Evolutionary conservation across 371 early-diverging fungal species (phyloP).

Genomic region (Mortierella sp.): DNA sequence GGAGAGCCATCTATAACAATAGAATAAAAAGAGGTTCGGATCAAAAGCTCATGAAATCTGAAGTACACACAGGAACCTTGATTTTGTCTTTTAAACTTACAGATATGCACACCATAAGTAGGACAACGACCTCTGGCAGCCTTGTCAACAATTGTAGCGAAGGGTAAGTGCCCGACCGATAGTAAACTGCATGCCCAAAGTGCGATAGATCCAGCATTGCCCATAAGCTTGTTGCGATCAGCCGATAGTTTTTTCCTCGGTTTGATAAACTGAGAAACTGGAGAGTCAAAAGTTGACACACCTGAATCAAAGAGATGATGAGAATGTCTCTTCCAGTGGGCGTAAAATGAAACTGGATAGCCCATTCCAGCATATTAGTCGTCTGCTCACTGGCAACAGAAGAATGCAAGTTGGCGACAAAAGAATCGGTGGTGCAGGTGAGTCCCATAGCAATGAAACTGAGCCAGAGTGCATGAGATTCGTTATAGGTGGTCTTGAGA

Average conservation of each 20-base stretch:
- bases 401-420: conserved; percentile 44
- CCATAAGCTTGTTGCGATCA: conserved; percentile 56
- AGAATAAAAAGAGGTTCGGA: conserved; percentile 7
- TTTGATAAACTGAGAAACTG: conserved; percentile 43
- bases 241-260: conserved; percentile 40
- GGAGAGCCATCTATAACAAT: conserved; percentile 35
- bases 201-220: conserved; percentile 52
- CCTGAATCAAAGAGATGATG: conserved; percentile 51
- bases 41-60: not conserved
- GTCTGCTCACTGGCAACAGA: conserved; percentile 40
- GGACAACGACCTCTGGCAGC: conserved; percentile 56
- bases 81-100: conserved; percentile 18
- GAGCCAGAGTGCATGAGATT: conserved; percentile 52
- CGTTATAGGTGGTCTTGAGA: conserved; percentile 28
- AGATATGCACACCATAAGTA: conserved; percentile 54
- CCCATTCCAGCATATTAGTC: conserved; percentile 58
- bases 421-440: conserved; percentile 48
- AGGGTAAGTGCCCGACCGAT: conserved; percentile 45
- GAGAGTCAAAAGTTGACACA: conserved; percentile 50
- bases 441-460: conserved; percentile 58
- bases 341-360: conserved; percentile 54
- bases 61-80: not conserved
- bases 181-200: conserved; percentile 47
- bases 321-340: conserved; percentile 55
- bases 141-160: conserved; percentile 50